Conservation (phyloP, 176 grass and related monocot genomes). For the Themeda triandra region DNA sequence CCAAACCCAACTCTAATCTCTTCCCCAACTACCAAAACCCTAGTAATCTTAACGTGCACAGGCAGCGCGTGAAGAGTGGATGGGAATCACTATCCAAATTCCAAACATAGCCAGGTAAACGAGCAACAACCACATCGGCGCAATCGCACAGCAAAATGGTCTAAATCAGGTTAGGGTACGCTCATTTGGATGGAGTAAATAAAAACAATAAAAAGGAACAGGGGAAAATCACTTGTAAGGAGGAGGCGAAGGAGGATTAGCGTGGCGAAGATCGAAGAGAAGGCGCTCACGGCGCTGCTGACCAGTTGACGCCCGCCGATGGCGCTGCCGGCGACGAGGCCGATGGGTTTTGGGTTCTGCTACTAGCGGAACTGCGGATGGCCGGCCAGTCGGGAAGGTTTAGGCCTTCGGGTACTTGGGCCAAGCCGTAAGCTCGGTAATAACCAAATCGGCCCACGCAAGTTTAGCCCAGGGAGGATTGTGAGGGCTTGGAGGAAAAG, state of each 20-base stretch:
- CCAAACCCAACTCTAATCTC: background rate
- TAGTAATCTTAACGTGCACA: background rate
- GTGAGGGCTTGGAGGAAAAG: background rate
- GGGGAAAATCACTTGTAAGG: no score
- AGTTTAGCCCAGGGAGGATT: background rate
- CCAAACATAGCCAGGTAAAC: background rate
- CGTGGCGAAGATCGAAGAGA: background rate
- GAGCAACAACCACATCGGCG: background rate
- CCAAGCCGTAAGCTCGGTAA: background rate
- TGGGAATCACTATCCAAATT: background rate
- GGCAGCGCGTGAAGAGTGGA: background rate
- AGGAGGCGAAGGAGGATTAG: background rate
- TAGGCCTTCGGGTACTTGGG: background rate
- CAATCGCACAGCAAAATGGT: background rate
- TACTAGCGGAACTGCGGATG: background rate
- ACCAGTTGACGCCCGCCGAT: background rate
- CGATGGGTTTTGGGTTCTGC: background rate
- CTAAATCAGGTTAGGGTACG: background rate
- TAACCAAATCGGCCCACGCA: background rate
- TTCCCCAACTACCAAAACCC: background rate
- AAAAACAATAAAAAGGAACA: no score
- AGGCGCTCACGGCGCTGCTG: background rate
- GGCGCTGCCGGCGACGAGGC: slow-evolving; percentile 11
- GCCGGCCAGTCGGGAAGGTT: background rate
- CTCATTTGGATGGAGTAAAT: background rate